A percentile compares a stretch with the other conserved stretches of the same genome.
Evolutionary conservation across 495 filamentous ascomycete species (phyloP).

Genomic region (Apiosordaria backusii): DNA sequence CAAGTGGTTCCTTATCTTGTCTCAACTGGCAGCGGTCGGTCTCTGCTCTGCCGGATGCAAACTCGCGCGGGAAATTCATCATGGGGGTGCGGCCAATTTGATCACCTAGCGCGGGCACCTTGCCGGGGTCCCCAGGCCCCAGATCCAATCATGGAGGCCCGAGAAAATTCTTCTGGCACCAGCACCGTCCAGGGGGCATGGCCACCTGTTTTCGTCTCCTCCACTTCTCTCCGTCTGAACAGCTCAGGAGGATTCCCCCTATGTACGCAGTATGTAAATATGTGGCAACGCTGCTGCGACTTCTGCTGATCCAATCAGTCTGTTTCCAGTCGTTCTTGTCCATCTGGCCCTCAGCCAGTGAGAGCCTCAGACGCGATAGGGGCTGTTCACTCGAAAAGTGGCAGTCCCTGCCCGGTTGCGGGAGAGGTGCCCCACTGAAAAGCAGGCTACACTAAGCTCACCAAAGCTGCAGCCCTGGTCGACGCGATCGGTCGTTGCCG

Average conservation of each 20-base stretch:
- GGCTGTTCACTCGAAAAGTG: background rate
- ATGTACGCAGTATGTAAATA: no score
- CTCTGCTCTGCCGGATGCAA: constrained; percentile 1
- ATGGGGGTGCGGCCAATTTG: constrained; percentile 6
- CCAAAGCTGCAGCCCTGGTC: background rate
- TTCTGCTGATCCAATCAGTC: background rate
- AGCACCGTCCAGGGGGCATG: background rate
- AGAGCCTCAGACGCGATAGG: background rate
- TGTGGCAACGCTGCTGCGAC: no score
- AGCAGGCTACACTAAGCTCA: background rate
- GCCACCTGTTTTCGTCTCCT: background rate
- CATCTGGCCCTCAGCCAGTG: background rate
- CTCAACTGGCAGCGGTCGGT: background rate
- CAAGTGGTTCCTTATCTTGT: constrained; percentile 5
- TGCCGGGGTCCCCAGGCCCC: constrained; percentile 14
- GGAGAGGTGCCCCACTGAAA: background rate
- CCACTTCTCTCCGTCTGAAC: no score
- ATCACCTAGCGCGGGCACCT: constrained; percentile 10
- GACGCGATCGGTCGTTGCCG: constrained; percentile 5
- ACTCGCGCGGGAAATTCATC: constrained; percentile 12
- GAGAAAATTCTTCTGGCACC: constrained; percentile 11
- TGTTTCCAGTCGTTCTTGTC: background rate
- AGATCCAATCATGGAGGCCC: constrained; percentile 10
- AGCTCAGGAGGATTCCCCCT: no score
- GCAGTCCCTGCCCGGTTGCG: background rate